Evolutionary conservation across 2,329 filamentous ascomycete genomes (phyloP).

Genomic region (Phoma sp.): DNA sequence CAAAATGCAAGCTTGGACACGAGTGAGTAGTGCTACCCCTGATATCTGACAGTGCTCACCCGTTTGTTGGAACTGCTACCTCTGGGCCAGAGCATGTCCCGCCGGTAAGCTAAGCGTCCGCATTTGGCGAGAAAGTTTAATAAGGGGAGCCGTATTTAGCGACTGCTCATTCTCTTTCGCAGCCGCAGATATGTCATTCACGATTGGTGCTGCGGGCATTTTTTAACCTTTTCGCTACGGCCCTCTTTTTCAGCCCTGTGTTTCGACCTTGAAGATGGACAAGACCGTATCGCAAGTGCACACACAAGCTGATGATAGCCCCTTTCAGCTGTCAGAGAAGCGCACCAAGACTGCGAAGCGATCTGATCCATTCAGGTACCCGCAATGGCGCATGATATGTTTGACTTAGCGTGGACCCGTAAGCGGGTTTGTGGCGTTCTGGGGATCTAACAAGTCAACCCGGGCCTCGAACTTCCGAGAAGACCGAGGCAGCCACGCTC

Average conservation of each 20-base stretch:
- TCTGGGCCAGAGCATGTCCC: conserved; percentile 4
- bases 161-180: background rate
- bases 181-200: background rate
- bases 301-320: background rate
- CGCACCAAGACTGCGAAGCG: background rate
- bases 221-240: background rate
- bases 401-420: conserved; percentile 2
- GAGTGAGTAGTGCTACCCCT: conserved; percentile 8
- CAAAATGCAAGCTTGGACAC: conserved; percentile 8
- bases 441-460: conserved; percentile 7
- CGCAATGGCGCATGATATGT: conserved; percentile 5
- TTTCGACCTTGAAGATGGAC: background rate
- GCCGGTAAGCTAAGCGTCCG: conserved; percentile 5
- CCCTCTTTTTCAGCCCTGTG: background rate
- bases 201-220: background rate
- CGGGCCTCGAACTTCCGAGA: conserved; percentile 5
- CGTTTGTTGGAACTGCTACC: background rate
- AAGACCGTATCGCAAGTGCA: background rate
- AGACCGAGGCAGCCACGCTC: conserved; percentile 3
- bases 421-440: conserved; percentile 15
- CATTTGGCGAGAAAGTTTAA: conserved; percentile 5
- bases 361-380: conserved; percentile 11
- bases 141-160: conserved; percentile 2
- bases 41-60: conserved; percentile 1
- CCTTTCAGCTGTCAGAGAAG: background rate